A percentile compares a stretch with the other conserved stretches of the same genome.
Conservation (phyloP, 1,284 basidiomycete genomes). For the Flammula alnicola region DNA sequence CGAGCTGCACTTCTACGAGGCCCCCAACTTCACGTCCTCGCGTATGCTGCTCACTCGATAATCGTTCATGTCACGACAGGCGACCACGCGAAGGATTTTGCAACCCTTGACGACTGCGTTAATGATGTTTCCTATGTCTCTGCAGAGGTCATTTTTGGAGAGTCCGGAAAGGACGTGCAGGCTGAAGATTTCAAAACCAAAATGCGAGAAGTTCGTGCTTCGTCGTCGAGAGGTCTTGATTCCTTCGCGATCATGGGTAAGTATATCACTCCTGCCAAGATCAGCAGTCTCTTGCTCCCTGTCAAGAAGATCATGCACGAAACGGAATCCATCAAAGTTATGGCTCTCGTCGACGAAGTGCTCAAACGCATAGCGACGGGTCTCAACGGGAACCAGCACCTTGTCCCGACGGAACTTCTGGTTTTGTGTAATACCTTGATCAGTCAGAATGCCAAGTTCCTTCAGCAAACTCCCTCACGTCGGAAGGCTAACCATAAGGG, state of each 20-base stretch:
- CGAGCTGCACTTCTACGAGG: constrained; percentile 86
- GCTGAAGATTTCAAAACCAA: constrained; percentile 94
- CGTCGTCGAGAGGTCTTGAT: constrained; percentile 82
- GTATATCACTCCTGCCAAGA: constrained; percentile 73
- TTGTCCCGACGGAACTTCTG: constrained; percentile 77
- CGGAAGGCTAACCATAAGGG: constrained; percentile 49
- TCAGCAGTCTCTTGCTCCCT: constrained; percentile 81
- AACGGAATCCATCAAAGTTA: constrained; percentile 82
- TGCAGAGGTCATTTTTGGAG: constrained; percentile 93
- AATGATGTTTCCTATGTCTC: constrained; percentile 81
- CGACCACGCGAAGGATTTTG: constrained; percentile 57
- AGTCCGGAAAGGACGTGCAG: constrained; percentile 89
- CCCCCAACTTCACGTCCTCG: constrained; percentile 93
- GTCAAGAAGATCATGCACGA: constrained; percentile 87
- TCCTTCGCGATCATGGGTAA: constrained; percentile 84
- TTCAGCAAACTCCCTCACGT: constrained; percentile 58
- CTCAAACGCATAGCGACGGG: constrained; percentile 85
- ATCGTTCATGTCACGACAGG: constrained; percentile 78
- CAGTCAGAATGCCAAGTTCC: constrained; percentile 87
- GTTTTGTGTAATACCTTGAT: constrained; percentile 90
- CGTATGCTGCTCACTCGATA: constrained; percentile 84
- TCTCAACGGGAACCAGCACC: constrained; percentile 81
- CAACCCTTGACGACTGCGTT: constrained; percentile 78
- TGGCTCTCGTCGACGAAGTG: constrained; percentile 89
- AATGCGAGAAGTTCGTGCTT: constrained; percentile 87